A percentile compares a stretch with the other conserved stretches of the same genome.
These are phyloP conservation scores for Platanus orientalis DNA, from an alignment of 164 flowering plant species.

Conservation along the genomic window DNA sequence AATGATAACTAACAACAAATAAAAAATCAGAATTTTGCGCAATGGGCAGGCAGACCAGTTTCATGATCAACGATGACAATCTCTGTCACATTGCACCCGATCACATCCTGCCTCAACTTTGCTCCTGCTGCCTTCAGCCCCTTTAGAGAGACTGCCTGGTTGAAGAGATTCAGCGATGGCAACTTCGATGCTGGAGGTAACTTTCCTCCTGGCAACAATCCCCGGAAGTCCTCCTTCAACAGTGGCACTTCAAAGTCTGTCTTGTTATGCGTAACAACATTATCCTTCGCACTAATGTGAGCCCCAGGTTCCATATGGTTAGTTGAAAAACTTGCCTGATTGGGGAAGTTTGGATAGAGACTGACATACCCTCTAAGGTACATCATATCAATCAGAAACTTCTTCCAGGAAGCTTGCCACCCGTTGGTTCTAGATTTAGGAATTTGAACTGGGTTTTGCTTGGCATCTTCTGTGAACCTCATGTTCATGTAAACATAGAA, in stretches of 20 bases:
- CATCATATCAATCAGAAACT: slow-evolving; percentile 96
- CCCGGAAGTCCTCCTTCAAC: slow-evolving; percentile 57
- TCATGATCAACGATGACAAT: slow-evolving; percentile 62
- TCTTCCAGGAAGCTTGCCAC: slow-evolving; percentile 99
- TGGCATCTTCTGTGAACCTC: slow-evolving; percentile 89
- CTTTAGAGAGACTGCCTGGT: slow-evolving; percentile 73
- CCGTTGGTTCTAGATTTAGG: slow-evolving; percentile 94
- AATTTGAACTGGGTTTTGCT: slow-evolving; percentile 87
- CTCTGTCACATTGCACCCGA: slow-evolving; percentile 59
- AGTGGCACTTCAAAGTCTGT: slow-evolving; percentile 84
- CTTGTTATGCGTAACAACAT: slow-evolving; percentile 67
- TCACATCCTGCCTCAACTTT: slow-evolving; percentile 79
- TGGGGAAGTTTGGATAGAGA: slow-evolving; percentile 89
- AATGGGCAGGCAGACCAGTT: slow-evolving; percentile 72
- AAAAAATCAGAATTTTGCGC: slow-evolving; percentile 55
- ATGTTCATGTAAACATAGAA: slow-evolving; percentile 96
- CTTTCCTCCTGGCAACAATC: slow-evolving; percentile 57
- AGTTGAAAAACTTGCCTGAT: slow-evolving; percentile 89
- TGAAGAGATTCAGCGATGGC: slow-evolving; percentile 85
- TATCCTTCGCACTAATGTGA: slow-evolving; percentile 84
- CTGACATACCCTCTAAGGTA: slow-evolving; percentile 90
- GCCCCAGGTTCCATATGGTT: slow-evolving; percentile 99
- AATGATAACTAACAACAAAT: neutral
- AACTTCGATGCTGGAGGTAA: slow-evolving; percentile 82
- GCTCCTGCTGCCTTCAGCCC: slow-evolving; percentile 93